Conservation (phyloP, 768 basidiomycete species). For the Phanerodontia chrysosporium region DNA sequence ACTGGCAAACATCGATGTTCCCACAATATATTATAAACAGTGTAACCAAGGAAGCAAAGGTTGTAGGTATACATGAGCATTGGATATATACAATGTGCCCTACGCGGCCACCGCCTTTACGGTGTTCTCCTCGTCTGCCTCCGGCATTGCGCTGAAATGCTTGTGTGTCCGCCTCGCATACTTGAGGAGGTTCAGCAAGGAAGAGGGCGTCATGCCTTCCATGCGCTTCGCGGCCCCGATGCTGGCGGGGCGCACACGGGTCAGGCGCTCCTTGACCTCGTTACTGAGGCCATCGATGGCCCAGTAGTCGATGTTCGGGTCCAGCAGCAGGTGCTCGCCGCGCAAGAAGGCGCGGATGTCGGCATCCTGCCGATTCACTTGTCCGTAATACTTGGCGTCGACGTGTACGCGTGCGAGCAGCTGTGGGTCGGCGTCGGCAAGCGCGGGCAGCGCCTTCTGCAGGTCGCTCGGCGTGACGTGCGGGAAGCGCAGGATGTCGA, state of each 20-base stretch:
- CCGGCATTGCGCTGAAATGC: background rate
- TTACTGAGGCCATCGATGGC: constrained; percentile 64
- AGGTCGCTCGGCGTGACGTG: constrained; percentile 44
- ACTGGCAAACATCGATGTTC: too few relatives aligned
- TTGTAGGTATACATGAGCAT: too few relatives aligned
- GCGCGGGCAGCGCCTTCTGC: constrained; percentile 39
- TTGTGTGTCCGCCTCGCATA: constrained; percentile 39
- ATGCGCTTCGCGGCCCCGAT: constrained; percentile 89
- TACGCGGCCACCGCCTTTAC: background rate
- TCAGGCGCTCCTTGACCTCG: constrained; percentile 69
- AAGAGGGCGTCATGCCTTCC: constrained; percentile 89
- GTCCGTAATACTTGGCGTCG: constrained; percentile 63
- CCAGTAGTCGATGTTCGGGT: constrained; percentile 67
- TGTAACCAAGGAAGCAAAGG: too few relatives aligned
- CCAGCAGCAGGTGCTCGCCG: constrained; percentile 70
- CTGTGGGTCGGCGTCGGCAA: constrained; percentile 45
- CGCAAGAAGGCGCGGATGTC: constrained; percentile 71
- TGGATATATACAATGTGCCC: background rate
- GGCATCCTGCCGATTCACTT: constrained; percentile 67
- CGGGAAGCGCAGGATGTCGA: constrained; percentile 64
- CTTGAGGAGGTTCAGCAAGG: constrained; percentile 62
- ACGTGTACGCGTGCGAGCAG: constrained; percentile 61
- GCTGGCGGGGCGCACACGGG: constrained; percentile 57
- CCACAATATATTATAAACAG: too few relatives aligned
- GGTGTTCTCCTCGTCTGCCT: background rate